phyloP scores from a whole-genome alignment of 2,329 filamentous ascomycete species.

The Nigrospora osmanthi region DNA sequence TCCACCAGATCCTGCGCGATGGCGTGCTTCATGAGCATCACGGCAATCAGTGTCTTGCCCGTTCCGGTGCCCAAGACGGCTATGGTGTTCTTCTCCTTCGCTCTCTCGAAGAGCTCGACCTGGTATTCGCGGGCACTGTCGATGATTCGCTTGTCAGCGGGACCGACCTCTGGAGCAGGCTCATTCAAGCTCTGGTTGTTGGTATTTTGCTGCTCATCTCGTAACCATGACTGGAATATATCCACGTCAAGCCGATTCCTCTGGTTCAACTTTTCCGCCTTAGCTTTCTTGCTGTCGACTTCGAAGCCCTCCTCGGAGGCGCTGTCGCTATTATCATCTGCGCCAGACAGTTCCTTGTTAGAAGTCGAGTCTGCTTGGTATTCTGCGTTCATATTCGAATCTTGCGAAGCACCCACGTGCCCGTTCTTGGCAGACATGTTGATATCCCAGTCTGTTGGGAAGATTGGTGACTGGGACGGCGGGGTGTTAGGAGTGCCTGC shows the following conservation, averaged over 20 bases:
- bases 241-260: not conserved
- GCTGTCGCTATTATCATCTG: too few species aligned
- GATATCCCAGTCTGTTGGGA: too few species aligned
- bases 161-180: slow-evolving; percentile 5
- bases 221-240: slow-evolving; percentile 12
- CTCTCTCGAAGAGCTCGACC: slow-evolving; percentile 79
- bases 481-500: too few species aligned
- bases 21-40: slow-evolving; percentile 69
- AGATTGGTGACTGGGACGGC: too few species aligned
- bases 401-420: too few species aligned
- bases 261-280: too few species aligned
- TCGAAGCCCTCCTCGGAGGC: too few species aligned
- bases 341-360: too few species aligned
- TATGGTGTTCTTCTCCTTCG: slow-evolving; percentile 79
- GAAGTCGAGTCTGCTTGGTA: too few species aligned
- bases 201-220: slow-evolving; percentile 10
- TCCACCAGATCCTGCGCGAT: slow-evolving; percentile 71
- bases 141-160: slow-evolving; percentile 37
- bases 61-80: slow-evolving; percentile 67
- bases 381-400: too few species aligned
- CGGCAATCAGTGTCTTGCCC: slow-evolving; percentile 94
- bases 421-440: too few species aligned
- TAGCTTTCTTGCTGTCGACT: too few species aligned
- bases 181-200: slow-evolving; percentile 1
- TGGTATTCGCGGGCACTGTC: slow-evolving; percentile 83